Evolutionary conservation across 1,284 basidiomycete genomes (phyloP).

Genomic region (Somion occarium): DNA sequence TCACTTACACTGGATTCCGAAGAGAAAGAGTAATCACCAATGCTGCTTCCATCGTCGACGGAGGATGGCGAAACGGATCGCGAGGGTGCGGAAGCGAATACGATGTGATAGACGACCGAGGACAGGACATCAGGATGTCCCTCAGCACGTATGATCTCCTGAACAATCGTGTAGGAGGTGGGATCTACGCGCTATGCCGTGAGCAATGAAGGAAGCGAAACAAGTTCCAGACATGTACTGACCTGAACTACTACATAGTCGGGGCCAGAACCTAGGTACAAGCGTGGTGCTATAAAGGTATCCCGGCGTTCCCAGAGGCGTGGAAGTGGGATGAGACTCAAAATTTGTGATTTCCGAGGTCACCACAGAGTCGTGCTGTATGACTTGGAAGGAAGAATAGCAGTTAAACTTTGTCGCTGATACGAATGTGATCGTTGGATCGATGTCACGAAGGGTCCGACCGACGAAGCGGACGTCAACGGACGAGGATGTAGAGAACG

Average conservation of each 20-base stretch:
- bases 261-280: constrained; percentile 57
- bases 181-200: constrained; percentile 39
- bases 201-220: constrained; percentile 1
- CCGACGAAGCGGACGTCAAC: constrained; percentile 33
- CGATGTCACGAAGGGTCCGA: constrained; percentile 50
- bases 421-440: constrained; percentile 59
- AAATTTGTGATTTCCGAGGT: constrained; percentile 46
- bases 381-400: constrained; percentile 50
- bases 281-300: constrained; percentile 53
- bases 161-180: constrained; percentile 46
- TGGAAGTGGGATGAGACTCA: constrained; percentile 25
- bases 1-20: not conserved
- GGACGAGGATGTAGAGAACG: constrained; percentile 8
- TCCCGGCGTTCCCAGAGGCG: constrained; percentile 22
- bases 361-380: constrained; percentile 40
- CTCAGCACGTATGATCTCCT: constrained; percentile 41
- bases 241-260: constrained; percentile 49
- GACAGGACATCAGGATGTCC: not conserved
- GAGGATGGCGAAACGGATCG: constrained; percentile 4
- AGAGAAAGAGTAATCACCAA: not conserved
- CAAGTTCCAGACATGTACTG: constrained; percentile 15
- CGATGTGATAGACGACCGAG: constrained; percentile 7
- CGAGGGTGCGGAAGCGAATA: not conserved
- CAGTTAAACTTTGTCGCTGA: constrained; percentile 40
- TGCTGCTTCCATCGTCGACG: not conserved